phyloP scores from a whole-genome alignment of 129 eudicot species.

The Scalesia atractyloides region DNA sequence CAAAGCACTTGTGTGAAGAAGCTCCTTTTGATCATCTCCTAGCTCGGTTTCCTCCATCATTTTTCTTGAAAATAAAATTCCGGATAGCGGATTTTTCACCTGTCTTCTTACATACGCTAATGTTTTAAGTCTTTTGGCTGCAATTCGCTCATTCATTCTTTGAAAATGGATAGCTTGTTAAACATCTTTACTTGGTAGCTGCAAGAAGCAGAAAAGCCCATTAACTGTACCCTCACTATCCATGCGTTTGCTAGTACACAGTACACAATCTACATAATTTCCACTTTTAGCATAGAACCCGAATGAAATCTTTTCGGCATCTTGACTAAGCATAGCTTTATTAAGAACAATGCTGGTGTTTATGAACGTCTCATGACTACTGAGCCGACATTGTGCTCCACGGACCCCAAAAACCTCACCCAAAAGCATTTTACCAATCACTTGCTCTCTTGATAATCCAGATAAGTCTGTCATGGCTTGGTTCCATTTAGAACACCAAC shows the following conservation, averaged over 20 bases:
- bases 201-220: conserved; percentile 87
- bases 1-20: conserved; percentile 56
- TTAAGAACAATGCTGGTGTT: conserved; percentile 68
- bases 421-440: conserved; percentile 81
- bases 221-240: conserved; percentile 67
- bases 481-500: conserved; percentile 97
- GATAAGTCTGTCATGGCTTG: conserved; percentile 80
- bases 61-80: conserved; percentile 63
- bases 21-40: conserved; percentile 63
- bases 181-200: conserved; percentile 84
- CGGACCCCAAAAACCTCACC: conserved; percentile 90
- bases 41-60: conserved; percentile 74
- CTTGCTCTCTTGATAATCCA: conserved; percentile 62
- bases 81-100: conserved; percentile 77
- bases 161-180: conserved; percentile 85
- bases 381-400: conserved; percentile 58
- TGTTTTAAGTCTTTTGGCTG: conserved; percentile 62
- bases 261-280: conserved; percentile 62
- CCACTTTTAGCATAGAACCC: conserved; percentile 69
- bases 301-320: conserved; percentile 62
- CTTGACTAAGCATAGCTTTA: conserved; percentile 72
- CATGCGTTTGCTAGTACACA: conserved; percentile 70
- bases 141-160: conserved; percentile 67
- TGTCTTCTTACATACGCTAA: conserved; percentile 79
- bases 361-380: conserved; percentile 73